Evolutionary conservation across 306 rosid species (phyloP), one percentile per base, ranked within the genome.

Genomic region (Vigna trinervia): DNA sequence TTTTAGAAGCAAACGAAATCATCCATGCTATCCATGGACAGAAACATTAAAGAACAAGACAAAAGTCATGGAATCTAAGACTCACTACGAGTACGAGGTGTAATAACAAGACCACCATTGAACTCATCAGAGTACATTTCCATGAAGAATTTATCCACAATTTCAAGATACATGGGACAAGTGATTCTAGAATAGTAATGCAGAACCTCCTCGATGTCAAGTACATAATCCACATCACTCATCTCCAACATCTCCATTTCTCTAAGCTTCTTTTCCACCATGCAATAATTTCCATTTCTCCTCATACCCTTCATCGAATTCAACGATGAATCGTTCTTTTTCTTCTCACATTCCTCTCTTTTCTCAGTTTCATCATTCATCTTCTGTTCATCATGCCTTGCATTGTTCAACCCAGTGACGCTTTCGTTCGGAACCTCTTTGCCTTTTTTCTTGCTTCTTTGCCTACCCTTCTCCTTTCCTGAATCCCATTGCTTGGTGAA

Each of bases 191-290:
- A 92, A 48, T 95, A 95, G 76, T 95, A 95, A 77, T 95, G 96
- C 75, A 90, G 91, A 75, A 87, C 85, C 84, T 95, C 99, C 80
- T 95, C 90, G 60, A 95, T 89, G 84, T 92, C 97, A 76, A 92
- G 46, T 26, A 77, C 62, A 88, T 92, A 89, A 79, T 95, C 96
- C 70, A 89, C 90, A 85, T 92, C 81, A 53, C 89, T 85, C 73
- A 38, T 71, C 13, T 94, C 97, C 84, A 92, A 51, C 90, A 76
- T 84, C 82, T 90, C 92, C 84, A 95, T 68, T 81, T 90, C 96
- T 79, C 85, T 95, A 56, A 95, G 81, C 88, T 89, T 95, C 74
- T 87, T 60, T 45, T 85, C 91, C 65, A 95, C 84, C 83, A 84
- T 23, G 15, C 61, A 17, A 17, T 45, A 70, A 5, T 30, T 56